Percentiles rank a stretch among this genome's conserved stretches.
Conservation (phyloP, 768 basidiomycete species). For the Mycena venus region DNA sequence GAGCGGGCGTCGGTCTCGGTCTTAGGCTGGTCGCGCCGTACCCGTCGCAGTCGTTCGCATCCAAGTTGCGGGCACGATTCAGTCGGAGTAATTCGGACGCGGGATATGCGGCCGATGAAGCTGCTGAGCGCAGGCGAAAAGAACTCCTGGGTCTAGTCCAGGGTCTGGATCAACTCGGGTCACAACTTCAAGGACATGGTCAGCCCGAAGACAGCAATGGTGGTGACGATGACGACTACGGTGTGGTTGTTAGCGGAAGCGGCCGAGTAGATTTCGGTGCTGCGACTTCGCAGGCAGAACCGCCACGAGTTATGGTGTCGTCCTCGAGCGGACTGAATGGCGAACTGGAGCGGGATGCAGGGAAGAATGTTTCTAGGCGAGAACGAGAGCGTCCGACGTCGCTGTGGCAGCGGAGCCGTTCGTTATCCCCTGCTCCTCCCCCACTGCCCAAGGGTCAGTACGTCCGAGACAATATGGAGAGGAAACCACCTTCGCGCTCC, state of each 20-base stretch:
- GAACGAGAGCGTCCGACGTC: constrained; percentile 23
- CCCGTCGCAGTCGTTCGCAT: constrained; percentile 48
- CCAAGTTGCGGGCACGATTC: constrained; percentile 22
- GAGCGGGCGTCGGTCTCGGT: constrained; percentile 13
- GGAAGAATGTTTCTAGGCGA: neutral
- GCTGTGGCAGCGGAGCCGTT: constrained; percentile 25
- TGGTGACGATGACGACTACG: neutral
- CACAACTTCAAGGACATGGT: neutral
- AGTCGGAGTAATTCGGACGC: neutral
- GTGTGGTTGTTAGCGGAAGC: constrained; percentile 21
- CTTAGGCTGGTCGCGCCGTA: constrained; percentile 40
- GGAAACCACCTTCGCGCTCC: constrained; percentile 42
- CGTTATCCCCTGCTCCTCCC: constrained; percentile 29
- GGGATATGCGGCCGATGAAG: constrained; percentile 18
- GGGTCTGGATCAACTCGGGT: constrained; percentile 33
- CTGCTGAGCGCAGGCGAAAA: constrained; percentile 37
- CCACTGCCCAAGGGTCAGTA: constrained; percentile 8
- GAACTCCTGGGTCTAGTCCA: constrained; percentile 41
- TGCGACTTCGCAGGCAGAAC: neutral
- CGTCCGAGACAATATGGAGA: neutral
- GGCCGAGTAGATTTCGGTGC: constrained; percentile 23
- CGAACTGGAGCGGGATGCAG: constrained; percentile 2
- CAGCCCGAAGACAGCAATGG: neutral
- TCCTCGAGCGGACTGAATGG: constrained; percentile 23
- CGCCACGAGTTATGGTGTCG: constrained; percentile 33